These are phyloP conservation scores for Raffaelea deltoideospora DNA, from an alignment of 2,329 filamentous ascomycete species.

Conservation along the genomic window DNA sequence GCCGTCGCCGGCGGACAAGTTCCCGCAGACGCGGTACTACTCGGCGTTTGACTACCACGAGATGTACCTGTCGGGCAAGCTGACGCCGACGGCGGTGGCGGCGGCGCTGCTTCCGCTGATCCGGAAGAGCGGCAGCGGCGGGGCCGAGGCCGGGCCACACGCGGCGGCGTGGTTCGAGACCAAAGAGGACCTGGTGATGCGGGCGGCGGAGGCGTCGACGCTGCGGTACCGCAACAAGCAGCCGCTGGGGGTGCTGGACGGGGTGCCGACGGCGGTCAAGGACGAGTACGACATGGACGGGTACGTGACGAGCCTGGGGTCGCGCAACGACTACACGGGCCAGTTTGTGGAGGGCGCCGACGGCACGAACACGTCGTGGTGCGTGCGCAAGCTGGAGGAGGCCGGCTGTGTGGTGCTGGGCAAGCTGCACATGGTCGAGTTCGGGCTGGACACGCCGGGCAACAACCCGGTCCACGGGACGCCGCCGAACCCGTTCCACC, in stretches of 20 bases:
- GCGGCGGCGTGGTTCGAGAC: conserved; percentile 29
- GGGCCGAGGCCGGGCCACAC: conserved; percentile 22
- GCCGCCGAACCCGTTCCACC: conserved; percentile 61
- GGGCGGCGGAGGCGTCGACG: conserved; percentile 28
- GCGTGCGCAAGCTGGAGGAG: conserved; percentile 52
- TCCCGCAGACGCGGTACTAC: conserved; percentile 22
- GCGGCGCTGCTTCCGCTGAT: conserved; percentile 29
- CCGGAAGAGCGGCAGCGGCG: conserved; percentile 12
- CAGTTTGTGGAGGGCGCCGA: conserved; percentile 22
- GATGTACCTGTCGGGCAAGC: conserved; percentile 26
- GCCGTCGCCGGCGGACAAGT: conserved; percentile 15
- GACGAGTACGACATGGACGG: conserved; percentile 65
- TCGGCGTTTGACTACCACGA: conserved; percentile 29
- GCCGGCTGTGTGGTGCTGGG: conserved; percentile 58
- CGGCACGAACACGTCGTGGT: conserved; percentile 44
- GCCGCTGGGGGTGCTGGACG: conserved; percentile 50
- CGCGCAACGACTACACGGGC: conserved; percentile 42
- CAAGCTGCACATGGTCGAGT: conserved; percentile 64
- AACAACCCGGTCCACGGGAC: conserved; percentile 62
- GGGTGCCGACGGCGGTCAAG: conserved; percentile 60
- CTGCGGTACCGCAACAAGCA: conserved; percentile 34
- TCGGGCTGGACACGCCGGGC: conserved; percentile 60
- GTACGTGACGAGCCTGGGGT: conserved; percentile 52
- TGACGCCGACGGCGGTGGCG: conserved; percentile 30
- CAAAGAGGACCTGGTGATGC: conserved; percentile 23